These are phyloP conservation scores for Parastagonospora avenae DNA, from an alignment of 2,329 filamentous ascomycete species.

Conservation along the genomic window DNA sequence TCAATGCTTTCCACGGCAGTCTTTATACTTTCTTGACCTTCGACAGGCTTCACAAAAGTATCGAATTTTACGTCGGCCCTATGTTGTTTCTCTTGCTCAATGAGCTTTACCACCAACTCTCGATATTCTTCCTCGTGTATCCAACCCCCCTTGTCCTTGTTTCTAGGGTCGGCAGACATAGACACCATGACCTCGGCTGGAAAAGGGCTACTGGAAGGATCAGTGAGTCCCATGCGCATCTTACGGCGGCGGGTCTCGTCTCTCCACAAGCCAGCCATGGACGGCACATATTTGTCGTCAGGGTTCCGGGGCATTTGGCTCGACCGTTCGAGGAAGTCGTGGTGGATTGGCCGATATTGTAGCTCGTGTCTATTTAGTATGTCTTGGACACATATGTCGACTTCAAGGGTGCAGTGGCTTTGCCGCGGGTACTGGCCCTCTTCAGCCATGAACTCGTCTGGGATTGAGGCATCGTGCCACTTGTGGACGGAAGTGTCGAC, in stretches of 20 bases:
- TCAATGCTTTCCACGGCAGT: constrained; percentile 84
- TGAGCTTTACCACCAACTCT: constrained; percentile 66
- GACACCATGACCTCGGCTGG: constrained; percentile 80
- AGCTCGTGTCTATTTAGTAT: constrained; percentile 83
- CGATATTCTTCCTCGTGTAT: constrained; percentile 88
- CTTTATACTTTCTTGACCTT: constrained; percentile 66
- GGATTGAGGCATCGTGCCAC: constrained; percentile 81
- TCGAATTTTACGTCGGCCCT: constrained; percentile 63
- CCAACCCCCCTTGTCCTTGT: constrained; percentile 79
- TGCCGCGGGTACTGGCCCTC: constrained; percentile 71
- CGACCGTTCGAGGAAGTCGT: constrained; percentile 79
- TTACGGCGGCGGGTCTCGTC: constrained; percentile 84
- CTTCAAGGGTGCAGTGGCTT: constrained; percentile 87
- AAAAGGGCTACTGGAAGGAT: constrained; percentile 75
- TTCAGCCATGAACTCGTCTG: constrained; percentile 63
- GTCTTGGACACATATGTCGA: constrained; percentile 86
- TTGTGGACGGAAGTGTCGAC: constrained; percentile 66
- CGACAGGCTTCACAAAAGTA: constrained; percentile 63
- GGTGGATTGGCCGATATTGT: constrained; percentile 77
- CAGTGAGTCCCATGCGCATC: constrained; percentile 67
- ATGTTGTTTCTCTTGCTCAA: constrained; percentile 65
- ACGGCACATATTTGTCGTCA: constrained; percentile 84
- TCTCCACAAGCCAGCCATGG: constrained; percentile 91
- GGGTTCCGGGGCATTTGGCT: constrained; percentile 60
- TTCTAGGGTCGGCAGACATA: constrained; percentile 82